Conservation (phyloP, 345 rosid species). For the Eucalyptus victrix region DNA sequence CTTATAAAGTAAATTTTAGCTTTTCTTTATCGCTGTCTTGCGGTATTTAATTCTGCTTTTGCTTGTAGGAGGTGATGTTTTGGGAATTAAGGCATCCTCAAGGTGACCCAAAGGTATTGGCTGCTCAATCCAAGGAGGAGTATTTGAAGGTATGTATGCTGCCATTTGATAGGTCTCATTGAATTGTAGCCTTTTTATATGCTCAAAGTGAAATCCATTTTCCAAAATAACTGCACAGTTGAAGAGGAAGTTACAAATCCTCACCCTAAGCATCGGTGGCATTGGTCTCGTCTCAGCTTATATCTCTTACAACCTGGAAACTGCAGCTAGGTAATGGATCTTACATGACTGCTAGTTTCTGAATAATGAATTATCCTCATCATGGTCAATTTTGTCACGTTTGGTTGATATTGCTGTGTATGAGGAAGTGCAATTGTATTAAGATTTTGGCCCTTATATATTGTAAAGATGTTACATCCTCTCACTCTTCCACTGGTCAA, state of each 20-base stretch:
- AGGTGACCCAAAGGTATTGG: slow-evolving; percentile 68
- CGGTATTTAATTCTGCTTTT: background rate
- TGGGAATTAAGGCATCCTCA: slow-evolving; percentile 45
- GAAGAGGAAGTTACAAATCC: slow-evolving; percentile 56
- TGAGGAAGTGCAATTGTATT: background rate
- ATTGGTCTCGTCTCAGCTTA: slow-evolving; percentile 81
- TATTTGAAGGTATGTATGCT: slow-evolving; percentile 42
- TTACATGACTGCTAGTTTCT: background rate
- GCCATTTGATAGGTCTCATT: background rate
- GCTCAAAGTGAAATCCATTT: background rate
- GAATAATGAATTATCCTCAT: background rate
- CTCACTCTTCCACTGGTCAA: background rate
- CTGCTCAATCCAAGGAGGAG: slow-evolving; percentile 71
- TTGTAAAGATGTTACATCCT: background rate
- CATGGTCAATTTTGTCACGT: background rate
- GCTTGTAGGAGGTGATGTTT: slow-evolving; percentile 47
- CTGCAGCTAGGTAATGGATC: slow-evolving; percentile 55
- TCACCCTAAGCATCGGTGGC: slow-evolving; percentile 68
- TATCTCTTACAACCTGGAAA: slow-evolving; percentile 71
- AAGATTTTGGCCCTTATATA: background rate
- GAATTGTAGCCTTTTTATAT: background rate
- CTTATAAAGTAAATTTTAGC: background rate
- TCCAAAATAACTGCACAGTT: slow-evolving; percentile 39
- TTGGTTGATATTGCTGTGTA: background rate
- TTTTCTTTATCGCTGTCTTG: background rate